Percentiles rank a stretch among this genome's conserved stretches.
Conservation (phyloP, 2,329 filamentous ascomycete genomes). For the Magnaporthiopsis rhizophila region DNA sequence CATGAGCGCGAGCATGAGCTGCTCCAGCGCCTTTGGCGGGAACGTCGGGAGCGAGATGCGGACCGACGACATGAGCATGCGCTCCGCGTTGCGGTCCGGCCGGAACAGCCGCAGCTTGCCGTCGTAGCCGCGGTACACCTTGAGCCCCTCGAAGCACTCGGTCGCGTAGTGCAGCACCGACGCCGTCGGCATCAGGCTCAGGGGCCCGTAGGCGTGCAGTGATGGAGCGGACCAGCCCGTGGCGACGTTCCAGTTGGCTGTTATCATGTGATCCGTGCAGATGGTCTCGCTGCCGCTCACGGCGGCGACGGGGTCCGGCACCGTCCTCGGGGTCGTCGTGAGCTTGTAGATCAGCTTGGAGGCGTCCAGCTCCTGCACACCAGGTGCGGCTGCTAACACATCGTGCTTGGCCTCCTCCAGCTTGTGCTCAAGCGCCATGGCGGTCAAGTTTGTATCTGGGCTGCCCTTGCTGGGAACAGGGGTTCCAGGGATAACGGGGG, state of each 20-base stretch:
- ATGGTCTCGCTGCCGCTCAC: constrained; percentile 42
- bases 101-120: constrained; percentile 70
- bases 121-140: constrained; percentile 73
- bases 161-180: constrained; percentile 83
- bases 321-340: constrained; percentile 40
- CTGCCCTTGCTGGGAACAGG: constrained; percentile 30
- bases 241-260: constrained; percentile 55
- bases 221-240: constrained; percentile 67
- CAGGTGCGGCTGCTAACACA: constrained; percentile 25
- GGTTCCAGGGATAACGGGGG: constrained; percentile 15
- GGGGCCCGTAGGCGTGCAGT: constrained; percentile 68
- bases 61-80: constrained; percentile 50
- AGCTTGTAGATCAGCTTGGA: constrained; percentile 51
- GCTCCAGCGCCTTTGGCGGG: constrained; percentile 61
- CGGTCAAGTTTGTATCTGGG: constrained; percentile 43
- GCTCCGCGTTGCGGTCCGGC: constrained; percentile 62
- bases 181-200: constrained; percentile 73
- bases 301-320: constrained; percentile 42
- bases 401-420: constrained; percentile 26
- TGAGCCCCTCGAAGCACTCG: constrained; percentile 81
- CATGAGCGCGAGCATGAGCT: constrained; percentile 64
- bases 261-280: constrained; percentile 85
- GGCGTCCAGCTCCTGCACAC: constrained; percentile 52
- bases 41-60: constrained; percentile 72
- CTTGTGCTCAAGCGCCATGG: constrained; percentile 43